These are phyloP conservation scores for Hansenula sp. DNA, from an alignment of 1,139 yeast genomes.

Conservation along the genomic window DNA sequence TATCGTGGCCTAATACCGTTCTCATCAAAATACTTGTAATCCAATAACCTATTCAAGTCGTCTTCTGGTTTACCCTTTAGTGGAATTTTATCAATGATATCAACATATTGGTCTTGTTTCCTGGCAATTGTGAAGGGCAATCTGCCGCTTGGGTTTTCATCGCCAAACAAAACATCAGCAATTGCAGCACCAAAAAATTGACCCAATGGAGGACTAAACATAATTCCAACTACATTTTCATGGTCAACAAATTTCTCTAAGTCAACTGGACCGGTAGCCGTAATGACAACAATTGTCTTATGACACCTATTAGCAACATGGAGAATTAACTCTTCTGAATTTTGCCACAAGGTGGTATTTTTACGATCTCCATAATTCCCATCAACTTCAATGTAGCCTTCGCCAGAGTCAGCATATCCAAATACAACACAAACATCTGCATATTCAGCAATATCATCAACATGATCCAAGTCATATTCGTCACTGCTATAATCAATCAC, in stretches of 20 bases:
- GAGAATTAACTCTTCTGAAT: constrained; percentile 52
- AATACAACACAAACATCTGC: constrained; percentile 52
- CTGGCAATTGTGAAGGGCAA: constrained; percentile 62
- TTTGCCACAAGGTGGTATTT: constrained; percentile 55
- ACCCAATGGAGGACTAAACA: constrained; percentile 56
- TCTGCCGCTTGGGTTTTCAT: constrained; percentile 56
- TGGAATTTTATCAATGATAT: constrained; percentile 40
- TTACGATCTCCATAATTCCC: constrained; percentile 59
- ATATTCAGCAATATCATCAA: constrained; percentile 41
- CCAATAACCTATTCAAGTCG: constrained; percentile 43
- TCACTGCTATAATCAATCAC: constrained; percentile 41
- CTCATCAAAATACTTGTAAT: constrained; percentile 55
- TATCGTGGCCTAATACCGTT: constrained; percentile 52
- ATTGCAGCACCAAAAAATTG: constrained; percentile 48
- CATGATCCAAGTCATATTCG: constrained; percentile 40
- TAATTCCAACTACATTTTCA: constrained; percentile 53
- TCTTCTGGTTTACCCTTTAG: constrained; percentile 43
- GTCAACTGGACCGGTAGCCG: constrained; percentile 57
- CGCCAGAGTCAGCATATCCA: constrained; percentile 53
- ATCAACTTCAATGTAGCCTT: constrained; percentile 55
- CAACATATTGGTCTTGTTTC: constrained; percentile 50
- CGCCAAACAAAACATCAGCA: constrained; percentile 53
- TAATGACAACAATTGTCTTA: constrained; percentile 55
- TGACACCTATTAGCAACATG: constrained; percentile 44
- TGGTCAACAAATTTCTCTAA: constrained; percentile 57